Evolutionary conservation across 139 green algal species (phyloP).

Genomic region (Chlamydomonas incerta): DNA sequence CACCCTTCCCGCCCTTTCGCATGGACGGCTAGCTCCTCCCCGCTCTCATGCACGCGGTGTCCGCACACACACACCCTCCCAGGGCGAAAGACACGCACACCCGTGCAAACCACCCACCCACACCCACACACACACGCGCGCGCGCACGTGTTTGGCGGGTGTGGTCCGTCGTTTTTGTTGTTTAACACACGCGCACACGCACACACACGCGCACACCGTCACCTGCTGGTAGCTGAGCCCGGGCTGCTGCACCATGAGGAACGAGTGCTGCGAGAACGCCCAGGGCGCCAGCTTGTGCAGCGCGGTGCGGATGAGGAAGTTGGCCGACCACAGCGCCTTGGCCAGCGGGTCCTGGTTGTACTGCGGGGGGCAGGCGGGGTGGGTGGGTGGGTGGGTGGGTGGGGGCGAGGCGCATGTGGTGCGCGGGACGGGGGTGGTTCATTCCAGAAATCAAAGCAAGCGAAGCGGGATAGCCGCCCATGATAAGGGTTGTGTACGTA

Average conservation of each 20-base stretch:
- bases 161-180: no score
- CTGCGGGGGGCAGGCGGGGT: no score
- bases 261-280: slow-evolving; percentile 34
- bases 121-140: background rate
- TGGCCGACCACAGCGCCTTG: slow-evolving; percentile 32
- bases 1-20: no score
- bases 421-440: background rate
- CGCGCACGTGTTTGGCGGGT: no score
- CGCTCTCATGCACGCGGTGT: background rate
- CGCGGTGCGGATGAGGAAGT: background rate
- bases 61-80: no score
- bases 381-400: background rate
- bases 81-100: background rate
- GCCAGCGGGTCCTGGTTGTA: slow-evolving; percentile 37
- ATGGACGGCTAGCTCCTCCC: no score
- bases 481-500: background rate
- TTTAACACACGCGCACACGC: background rate
- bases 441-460: no score
- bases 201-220: background rate
- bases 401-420: background rate
- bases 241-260: slow-evolving; percentile 36
- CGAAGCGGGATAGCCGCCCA: no score
- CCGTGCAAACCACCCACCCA: background rate
- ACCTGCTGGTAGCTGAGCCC: slow-evolving; percentile 37
- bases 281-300: slow-evolving; percentile 22